Conservation (phyloP, 1,284 basidiomycete species). For the Somion occarium region DNA sequence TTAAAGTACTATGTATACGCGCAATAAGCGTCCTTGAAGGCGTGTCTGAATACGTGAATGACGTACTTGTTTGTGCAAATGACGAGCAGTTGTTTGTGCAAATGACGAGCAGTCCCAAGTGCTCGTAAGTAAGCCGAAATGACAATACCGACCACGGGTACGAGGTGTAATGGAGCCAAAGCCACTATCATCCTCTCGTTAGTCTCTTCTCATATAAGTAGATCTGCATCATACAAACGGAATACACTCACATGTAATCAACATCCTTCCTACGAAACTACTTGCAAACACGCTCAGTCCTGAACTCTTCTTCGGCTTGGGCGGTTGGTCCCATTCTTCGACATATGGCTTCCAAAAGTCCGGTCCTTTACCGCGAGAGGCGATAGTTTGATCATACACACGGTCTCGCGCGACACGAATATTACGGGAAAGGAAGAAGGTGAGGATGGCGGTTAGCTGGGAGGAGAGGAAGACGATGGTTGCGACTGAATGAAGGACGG, state of each 20-base stretch:
- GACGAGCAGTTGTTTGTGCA: conserved; percentile 64
- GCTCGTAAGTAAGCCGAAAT: conserved; percentile 65
- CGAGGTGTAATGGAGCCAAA: conserved; percentile 62
- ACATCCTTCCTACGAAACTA: conserved; percentile 44
- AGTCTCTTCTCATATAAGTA: too few relatives aligned
- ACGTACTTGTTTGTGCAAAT: not conserved
- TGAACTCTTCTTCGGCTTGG: conserved; percentile 33
- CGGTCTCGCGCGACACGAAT: conserved; percentile 72
- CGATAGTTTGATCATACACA: conserved; percentile 77
- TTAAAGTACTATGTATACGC: conserved; percentile 63
- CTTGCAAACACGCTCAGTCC: conserved; percentile 26
- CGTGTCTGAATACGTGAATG: too few relatives aligned
- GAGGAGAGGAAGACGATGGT: conserved; percentile 66
- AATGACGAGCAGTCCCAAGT: conserved; percentile 61
- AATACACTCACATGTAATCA: conserved; percentile 30
- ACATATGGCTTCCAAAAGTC: conserved; percentile 88
- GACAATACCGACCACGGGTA: conserved; percentile 67
- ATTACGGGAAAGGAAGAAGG: conserved; percentile 73
- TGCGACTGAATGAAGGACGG: conserved; percentile 49
- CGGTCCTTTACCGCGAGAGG: conserved; percentile 70
- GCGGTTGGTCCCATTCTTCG: conserved; percentile 81
- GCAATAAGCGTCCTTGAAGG: too few relatives aligned
- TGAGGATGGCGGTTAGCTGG: conserved; percentile 70
- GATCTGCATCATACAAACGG: not conserved
- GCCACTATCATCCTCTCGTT: conserved; percentile 57